phyloP scores from a whole-genome alignment of 805 yeast species.

The Candida maltosa region DNA sequence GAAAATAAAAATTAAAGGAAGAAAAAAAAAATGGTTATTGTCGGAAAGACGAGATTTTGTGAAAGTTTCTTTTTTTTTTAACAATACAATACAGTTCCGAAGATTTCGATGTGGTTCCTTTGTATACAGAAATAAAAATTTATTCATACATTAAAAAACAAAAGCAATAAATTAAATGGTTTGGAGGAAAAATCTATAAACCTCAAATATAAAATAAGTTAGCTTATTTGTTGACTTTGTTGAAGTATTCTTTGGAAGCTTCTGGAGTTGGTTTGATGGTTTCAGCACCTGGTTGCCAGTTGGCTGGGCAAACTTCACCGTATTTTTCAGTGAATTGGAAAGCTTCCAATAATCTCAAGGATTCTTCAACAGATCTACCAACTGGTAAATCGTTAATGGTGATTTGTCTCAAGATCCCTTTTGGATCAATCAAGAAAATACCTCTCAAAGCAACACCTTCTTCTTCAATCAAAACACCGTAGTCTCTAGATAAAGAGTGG shows the following conservation, averaged over 20 bases:
- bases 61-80: too few relatives aligned
- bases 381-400: conserved; percentile 99
- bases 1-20: too few relatives aligned
- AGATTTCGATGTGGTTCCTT: too few relatives aligned
- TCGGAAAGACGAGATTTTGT: too few relatives aligned
- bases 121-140: too few relatives aligned
- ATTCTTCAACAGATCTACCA: conserved; percentile 98
- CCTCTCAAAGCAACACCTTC: conserved; percentile 98
- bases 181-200: too few relatives aligned
- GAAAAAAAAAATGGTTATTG: too few relatives aligned
- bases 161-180: too few relatives aligned
- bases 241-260: conserved; percentile 87
- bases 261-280: conserved; percentile 80
- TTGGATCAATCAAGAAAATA: conserved; percentile 95
- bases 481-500: conserved; percentile 91
- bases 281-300: conserved; percentile 90
- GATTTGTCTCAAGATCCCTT: conserved; percentile 90
- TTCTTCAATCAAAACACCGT: conserved; percentile 96
- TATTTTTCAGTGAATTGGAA: conserved; percentile 99
- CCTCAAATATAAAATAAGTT: not conserved
- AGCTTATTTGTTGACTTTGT: conserved; percentile 60
- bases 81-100: too few relatives aligned
- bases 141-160: too few relatives aligned
- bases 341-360: conserved; percentile 95
- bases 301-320: conserved; percentile 99